Base-by-base conservation (phyloP, 805 yeast species). In the Cyberlindnera japonica region DNA sequence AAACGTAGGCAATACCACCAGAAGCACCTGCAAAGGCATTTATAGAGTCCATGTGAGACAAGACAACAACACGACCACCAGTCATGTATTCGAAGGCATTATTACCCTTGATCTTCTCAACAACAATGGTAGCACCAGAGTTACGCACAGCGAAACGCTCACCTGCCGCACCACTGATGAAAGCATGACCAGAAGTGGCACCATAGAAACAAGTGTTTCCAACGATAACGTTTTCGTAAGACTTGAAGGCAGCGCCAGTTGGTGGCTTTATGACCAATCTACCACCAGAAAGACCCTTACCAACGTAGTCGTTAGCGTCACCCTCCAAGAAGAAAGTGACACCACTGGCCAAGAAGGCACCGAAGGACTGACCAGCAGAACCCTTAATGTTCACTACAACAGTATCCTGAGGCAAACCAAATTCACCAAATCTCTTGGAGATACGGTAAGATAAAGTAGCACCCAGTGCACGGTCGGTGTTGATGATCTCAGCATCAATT, bases 21-120 rank as follows among this genome's bases (percentile, higher is more conserved):
- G 97, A 90, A 84, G 93, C 93, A 72, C 99, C 99, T 41, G 99
- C 96, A 45, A 81, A 68, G 4, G 74, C 73, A 47, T 86, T 96
- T 62, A 89, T 83, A 49, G 97, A 79, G 44, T 96, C 97, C 55
- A 96, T 86, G 44, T 80, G 68, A 34, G 97, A 96, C 53, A 91
- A 75, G 35, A 91, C 89, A 59, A 91, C 88, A 47, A 93, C 96
- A 57, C 98, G 80, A 62, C 99, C 99, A 64, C 99, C 98, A 54
- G 98, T 90, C 99, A 91, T 91, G 69, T 91, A 91, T 69, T 91
- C 99, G 70, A 97, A 91, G 38, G 99, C 99, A 64, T 91, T 97
- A 64, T 91, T 96, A 71, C 99, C 99, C 49, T 86, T 82, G 43
- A 68, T 60, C 59, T 96, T 96, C 67, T 91, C 99, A 51, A 88